These are phyloP conservation scores for Tarenaya hassleriana DNA, from an alignment of 345 rosid species.

Conservation along the genomic window DNA sequence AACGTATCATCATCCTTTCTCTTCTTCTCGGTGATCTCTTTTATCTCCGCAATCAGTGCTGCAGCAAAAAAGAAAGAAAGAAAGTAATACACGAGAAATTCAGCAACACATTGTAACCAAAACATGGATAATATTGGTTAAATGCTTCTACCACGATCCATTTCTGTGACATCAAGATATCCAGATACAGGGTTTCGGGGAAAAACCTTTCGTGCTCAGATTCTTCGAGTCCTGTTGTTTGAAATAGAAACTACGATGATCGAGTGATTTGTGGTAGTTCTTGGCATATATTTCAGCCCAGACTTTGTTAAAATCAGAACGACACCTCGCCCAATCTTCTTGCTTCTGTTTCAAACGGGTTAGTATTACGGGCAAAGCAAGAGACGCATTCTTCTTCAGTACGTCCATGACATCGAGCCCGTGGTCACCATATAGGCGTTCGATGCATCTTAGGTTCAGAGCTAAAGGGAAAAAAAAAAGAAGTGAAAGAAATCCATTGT, in stretches of 20 bases:
- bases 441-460: constrained; percentile 87
- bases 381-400: constrained; percentile 71
- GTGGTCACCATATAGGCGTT: constrained; percentile 91
- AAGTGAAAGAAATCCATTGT: constrained; percentile 17
- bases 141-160: background rate
- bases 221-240: constrained; percentile 96
- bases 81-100: constrained; percentile 7
- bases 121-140: background rate
- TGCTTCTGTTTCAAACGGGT: constrained; percentile 96
- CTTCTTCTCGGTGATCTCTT: constrained; percentile 80
- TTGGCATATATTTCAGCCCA: constrained; percentile 96
- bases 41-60: constrained; percentile 87
- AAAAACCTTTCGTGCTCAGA: constrained; percentile 81
- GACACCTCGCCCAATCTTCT: constrained; percentile 96
- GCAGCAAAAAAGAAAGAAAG: constrained; percentile 34
- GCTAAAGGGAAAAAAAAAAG: constrained; percentile 54
- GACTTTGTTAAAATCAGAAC: constrained; percentile 88
- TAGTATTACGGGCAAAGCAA: constrained; percentile 85
- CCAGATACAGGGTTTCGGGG: background rate
- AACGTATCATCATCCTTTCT: constrained; percentile 72
- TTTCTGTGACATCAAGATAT: background rate
- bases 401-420: constrained; percentile 96
- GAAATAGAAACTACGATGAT: constrained; percentile 96
- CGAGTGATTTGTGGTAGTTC: constrained; percentile 93
- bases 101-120: background rate